Conservation (phyloP, 805 yeast species). For the Yarrowia porcina region DNA sequence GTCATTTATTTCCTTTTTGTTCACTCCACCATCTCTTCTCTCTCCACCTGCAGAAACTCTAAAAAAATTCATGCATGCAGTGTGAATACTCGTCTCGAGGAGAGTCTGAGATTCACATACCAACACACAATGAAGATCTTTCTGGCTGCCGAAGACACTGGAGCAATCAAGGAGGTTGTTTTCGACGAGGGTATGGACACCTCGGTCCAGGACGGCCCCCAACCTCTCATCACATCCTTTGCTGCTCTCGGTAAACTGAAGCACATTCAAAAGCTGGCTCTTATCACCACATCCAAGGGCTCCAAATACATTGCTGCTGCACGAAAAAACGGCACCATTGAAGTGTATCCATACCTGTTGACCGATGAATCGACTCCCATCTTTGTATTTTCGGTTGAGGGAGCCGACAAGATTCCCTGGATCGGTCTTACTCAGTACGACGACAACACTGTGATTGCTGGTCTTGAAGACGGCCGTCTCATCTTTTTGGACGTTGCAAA, state of each 20-base stretch:
- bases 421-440: constrained; percentile 8
- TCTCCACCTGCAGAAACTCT: not conserved
- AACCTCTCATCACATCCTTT: constrained; percentile 55
- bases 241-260: constrained; percentile 42
- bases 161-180: constrained; percentile 49
- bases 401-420: not conserved
- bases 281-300: not conserved
- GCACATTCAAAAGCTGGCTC: constrained; percentile 34
- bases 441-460: constrained; percentile 5
- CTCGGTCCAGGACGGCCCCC: constrained; percentile 60
- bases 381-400: not conserved
- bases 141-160: constrained; percentile 52
- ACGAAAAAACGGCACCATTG: constrained; percentile 29
- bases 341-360: constrained; percentile 24
- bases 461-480: not conserved
- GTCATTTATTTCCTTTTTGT: not conserved
- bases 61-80: constrained; percentile 14
- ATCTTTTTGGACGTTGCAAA: not conserved
- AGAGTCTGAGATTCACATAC: not conserved
- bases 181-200: constrained; percentile 76
- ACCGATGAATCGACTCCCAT: constrained; percentile 14
- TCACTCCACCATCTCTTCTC: not conserved
- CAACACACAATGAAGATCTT: constrained; percentile 46
- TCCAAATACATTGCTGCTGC: constrained; percentile 27
- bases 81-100: not conserved